Evolutionary conservation across 1,139 yeast genomes (phyloP).

Genomic region (Yamadazyma diospyri): DNA sequence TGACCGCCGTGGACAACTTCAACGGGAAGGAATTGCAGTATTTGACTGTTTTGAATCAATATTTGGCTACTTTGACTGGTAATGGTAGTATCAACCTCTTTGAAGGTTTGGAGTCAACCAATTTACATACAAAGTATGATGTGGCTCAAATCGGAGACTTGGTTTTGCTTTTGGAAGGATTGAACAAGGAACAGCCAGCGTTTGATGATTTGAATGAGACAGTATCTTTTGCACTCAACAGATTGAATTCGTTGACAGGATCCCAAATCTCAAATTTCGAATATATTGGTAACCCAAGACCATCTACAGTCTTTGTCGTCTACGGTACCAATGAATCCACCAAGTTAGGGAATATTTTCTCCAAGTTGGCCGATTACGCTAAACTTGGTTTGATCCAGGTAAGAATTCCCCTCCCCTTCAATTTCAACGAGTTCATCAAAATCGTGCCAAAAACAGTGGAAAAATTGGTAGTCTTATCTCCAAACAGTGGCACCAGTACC

Average conservation of each 20-base stretch:
- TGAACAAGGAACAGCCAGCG: constrained; percentile 22
- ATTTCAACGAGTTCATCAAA: constrained; percentile 53
- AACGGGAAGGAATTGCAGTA: constrained; percentile 61
- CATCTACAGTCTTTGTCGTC: constrained; percentile 71
- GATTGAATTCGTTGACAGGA: constrained; percentile 58
- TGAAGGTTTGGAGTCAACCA: constrained; percentile 73
- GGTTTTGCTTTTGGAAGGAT: constrained; percentile 36
- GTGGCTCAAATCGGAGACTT: constrained; percentile 47
- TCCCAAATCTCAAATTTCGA: constrained; percentile 65
- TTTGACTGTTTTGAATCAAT: constrained; percentile 62
- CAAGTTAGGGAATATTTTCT: constrained; percentile 46
- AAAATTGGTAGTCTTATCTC: constrained; percentile 57
- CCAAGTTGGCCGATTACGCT: constrained; percentile 25
- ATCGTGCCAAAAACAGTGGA: constrained; percentile 57
- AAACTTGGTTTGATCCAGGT: constrained; percentile 65
- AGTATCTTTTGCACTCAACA: constrained; percentile 37
- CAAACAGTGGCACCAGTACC: constrained; percentile 28
- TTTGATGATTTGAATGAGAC: constrained; percentile 35
- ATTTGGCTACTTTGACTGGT: constrained; percentile 51
- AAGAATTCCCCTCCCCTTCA: constrained; percentile 79
- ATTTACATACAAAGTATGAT: constrained; percentile 49
- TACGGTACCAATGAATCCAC: constrained; percentile 71
- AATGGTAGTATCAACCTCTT: constrained; percentile 66
- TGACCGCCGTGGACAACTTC: constrained; percentile 57
- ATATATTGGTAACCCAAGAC: constrained; percentile 57